A percentile compares a stretch with the other conserved stretches of the same genome.
Evolutionary conservation across 2,329 filamentous ascomycete species (phyloP).

Genomic region (Incumbomyces delicatus): DNA sequence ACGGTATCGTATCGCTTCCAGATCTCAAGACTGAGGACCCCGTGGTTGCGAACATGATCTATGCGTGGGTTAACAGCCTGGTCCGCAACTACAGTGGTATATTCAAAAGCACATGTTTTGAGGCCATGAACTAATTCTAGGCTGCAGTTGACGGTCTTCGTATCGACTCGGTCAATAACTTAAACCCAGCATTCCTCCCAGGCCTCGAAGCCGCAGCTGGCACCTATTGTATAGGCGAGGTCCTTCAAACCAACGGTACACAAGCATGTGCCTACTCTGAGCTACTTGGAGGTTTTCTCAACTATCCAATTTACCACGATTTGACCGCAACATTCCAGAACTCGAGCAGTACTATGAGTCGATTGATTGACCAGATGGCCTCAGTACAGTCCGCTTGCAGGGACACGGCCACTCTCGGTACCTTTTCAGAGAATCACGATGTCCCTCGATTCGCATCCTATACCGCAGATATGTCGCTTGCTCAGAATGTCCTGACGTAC

Average conservation of each 20-base stretch:
- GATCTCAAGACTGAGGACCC: conserved; percentile 38
- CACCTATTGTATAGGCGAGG: conserved; percentile 40
- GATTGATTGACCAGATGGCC: too few species aligned
- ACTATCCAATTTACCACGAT: conserved; percentile 19
- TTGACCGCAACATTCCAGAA: conserved; percentile 25
- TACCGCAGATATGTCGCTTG: conserved; percentile 45
- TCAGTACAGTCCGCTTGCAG: conserved; percentile 23
- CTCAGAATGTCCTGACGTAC: conserved; percentile 53
- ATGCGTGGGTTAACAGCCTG: too few species aligned
- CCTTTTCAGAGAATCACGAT: conserved; percentile 48
- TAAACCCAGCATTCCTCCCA: conserved; percentile 22
- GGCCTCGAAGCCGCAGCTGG: conserved; percentile 29
- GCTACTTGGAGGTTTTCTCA: conserved; percentile 6
- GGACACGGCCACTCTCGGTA: conserved; percentile 26
- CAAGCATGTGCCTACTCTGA: conserved; percentile 22
- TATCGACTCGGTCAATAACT: conserved; percentile 40
- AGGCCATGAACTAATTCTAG: too few species aligned
- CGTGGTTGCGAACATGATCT: background rate
- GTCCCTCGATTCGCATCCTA: conserved; percentile 45
- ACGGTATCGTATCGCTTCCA: conserved; percentile 40
- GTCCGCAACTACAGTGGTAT: too few species aligned
- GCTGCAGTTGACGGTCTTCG: conserved; percentile 36
- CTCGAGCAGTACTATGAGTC: too few species aligned
- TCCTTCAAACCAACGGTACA: conserved; percentile 28
- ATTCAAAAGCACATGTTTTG: too few species aligned